A percentile compares a stretch with the other conserved stretches of the same genome.
These are phyloP conservation scores for Colletotrichum sp. DNA, from an alignment of 2,329 filamentous ascomycete species.

Conservation along the genomic window DNA sequence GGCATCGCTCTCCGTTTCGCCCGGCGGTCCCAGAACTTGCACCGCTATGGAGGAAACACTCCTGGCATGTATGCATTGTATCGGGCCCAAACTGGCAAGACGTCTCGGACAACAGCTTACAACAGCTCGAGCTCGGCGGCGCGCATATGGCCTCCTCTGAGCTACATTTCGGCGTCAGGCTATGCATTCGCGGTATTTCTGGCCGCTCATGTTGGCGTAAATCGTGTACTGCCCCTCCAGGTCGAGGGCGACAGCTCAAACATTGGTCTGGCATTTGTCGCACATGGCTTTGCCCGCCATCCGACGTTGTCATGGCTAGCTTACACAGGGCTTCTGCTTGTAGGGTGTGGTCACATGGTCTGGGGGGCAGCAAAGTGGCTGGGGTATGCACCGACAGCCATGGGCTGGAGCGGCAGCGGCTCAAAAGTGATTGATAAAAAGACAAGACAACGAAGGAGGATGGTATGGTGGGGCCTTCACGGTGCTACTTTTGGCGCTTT, in stretches of 20 bases:
- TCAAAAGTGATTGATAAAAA: slow-evolving; percentile 51
- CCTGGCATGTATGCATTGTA: slow-evolving; percentile 51
- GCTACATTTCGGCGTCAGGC: slow-evolving; percentile 73
- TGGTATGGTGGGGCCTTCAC: slow-evolving; percentile 76
- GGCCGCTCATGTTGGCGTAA: slow-evolving; percentile 74
- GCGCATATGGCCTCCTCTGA: slow-evolving; percentile 72
- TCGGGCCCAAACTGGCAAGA: slow-evolving; percentile 34
- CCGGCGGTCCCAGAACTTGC: slow-evolving; percentile 72
- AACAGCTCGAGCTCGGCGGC: slow-evolving; percentile 21
- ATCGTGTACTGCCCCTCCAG: slow-evolving; percentile 75
- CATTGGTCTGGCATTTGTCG: slow-evolving; percentile 81
- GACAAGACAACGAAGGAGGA: slow-evolving; percentile 60
- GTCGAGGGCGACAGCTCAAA: slow-evolving; percentile 87
- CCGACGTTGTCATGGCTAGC: slow-evolving; percentile 69
- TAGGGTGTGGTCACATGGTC: slow-evolving; percentile 78
- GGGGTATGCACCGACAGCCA: slow-evolving; percentile 63
- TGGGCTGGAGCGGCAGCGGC: slow-evolving; percentile 49
- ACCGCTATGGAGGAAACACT: slow-evolving; percentile 76
- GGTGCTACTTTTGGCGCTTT: slow-evolving; percentile 62
- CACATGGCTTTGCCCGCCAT: slow-evolving; percentile 81
- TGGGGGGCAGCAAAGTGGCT: slow-evolving; percentile 90
- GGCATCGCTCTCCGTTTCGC: slow-evolving; percentile 80
- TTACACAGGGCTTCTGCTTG: slow-evolving; percentile 70
- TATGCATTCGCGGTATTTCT: slow-evolving; percentile 72
- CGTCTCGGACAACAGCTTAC: slow-evolving; percentile 32